phyloP scores from a whole-genome alignment of 2,329 filamentous ascomycete genomes.

The Beauveria sp. region DNA sequence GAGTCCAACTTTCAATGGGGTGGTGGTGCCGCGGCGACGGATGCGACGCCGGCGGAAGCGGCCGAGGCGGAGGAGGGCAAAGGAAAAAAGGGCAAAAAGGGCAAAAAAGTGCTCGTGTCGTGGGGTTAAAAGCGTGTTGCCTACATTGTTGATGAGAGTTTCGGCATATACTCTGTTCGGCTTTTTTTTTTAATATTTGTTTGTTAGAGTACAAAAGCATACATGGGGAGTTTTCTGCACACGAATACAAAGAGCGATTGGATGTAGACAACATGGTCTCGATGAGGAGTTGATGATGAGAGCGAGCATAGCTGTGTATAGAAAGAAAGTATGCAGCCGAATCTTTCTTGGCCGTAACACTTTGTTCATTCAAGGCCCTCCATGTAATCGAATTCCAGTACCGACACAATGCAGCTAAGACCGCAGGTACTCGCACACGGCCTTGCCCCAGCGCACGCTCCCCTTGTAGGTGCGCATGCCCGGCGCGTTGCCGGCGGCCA shows the following conservation, averaged over 20 bases:
- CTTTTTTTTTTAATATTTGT: neutral
- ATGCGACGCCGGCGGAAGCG: conserved; percentile 21
- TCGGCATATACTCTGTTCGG: neutral
- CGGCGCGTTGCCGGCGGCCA: conserved; percentile 41
- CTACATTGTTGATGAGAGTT: neutral
- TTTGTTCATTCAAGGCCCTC: no score
- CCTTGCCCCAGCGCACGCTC: conserved; percentile 37
- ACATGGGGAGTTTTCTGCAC: neutral
- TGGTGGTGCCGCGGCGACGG: conserved; percentile 22
- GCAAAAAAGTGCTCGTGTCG: conserved; percentile 45
- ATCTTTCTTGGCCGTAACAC: no score
- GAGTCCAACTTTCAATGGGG: conserved; percentile 50
- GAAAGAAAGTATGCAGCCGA: neutral
- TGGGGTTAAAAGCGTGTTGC: conserved; percentile 39
- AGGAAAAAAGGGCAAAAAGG: conserved; percentile 52
- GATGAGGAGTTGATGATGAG: neutral
- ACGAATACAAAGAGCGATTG: neutral
- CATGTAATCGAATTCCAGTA: neutral
- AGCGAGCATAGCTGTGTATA: neutral
- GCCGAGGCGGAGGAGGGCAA: conserved; percentile 27
- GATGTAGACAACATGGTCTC: neutral
- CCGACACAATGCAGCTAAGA: neutral
- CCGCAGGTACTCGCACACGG: conserved; percentile 39
- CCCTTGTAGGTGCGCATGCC: conserved; percentile 49
- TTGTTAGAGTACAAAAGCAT: neutral